Evolutionary conservation across 2,329 filamentous ascomycete genomes (phyloP).

Genomic region (Fusarium sambucinum): DNA sequence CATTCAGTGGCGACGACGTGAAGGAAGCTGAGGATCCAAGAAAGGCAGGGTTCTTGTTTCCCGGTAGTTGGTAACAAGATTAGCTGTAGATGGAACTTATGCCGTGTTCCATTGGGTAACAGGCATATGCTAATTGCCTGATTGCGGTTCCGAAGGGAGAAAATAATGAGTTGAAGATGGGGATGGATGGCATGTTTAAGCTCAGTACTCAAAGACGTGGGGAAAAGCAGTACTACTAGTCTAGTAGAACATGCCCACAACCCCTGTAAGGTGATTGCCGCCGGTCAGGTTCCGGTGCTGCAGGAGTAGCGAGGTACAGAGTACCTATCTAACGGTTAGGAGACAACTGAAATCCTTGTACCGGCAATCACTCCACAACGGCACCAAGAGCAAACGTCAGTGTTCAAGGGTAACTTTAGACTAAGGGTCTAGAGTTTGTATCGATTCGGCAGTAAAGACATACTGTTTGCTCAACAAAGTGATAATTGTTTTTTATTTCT

Average conservation of each 20-base stretch:
- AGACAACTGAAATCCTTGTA: constrained; percentile 5
- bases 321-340: constrained; percentile 13
- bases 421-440: background rate
- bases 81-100: constrained; percentile 5
- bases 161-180: constrained; percentile 29
- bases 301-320: background rate
- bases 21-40: constrained; percentile 20
- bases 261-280: background rate
- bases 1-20: constrained; percentile 32
- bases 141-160: constrained; percentile 36
- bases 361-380: background rate
- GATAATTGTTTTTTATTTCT: background rate
- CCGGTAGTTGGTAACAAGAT: constrained; percentile 12
- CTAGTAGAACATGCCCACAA: background rate
- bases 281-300: constrained; percentile 31
- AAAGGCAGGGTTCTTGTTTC: constrained; percentile 29
- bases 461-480: background rate
- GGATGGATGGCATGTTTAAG: constrained; percentile 36
- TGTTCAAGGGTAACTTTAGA: background rate
- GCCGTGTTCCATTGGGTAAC: constrained; percentile 15
- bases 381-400: background rate
- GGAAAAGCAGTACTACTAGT: constrained; percentile 13
- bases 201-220: constrained; percentile 16
- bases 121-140: constrained; percentile 3
- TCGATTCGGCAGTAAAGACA: background rate